Evolutionary conservation across 371 early-diverging fungal species (phyloP).

Genomic region (Mucor circinelloides): DNA sequence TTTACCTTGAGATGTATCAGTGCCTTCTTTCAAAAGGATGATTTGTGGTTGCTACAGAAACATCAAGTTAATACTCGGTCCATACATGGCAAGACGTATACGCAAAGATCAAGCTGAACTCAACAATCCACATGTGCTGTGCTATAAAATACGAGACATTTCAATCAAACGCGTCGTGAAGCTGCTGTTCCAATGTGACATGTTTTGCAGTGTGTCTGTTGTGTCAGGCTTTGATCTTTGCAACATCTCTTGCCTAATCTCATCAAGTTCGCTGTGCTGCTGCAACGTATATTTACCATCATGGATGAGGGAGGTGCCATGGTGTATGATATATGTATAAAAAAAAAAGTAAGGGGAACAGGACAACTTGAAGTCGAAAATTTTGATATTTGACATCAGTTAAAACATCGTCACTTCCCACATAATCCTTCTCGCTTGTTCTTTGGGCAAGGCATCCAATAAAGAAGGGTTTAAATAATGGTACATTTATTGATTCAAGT

Average conservation of each 20-base stretch:
- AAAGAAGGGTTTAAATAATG: background rate
- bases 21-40: constrained; percentile 98
- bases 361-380: constrained; percentile 5
- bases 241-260: background rate
- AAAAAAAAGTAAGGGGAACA: background rate
- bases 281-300: constrained; percentile 9
- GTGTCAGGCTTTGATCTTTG: background rate
- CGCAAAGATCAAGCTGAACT: background rate
- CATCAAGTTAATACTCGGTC: background rate
- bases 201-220: background rate
- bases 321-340: constrained; percentile 2
- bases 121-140: background rate
- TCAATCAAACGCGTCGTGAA: background rate
- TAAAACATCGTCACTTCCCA: background rate
- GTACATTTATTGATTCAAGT: background rate
- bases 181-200: background rate
- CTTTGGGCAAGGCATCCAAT: background rate
- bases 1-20: constrained; percentile 98
- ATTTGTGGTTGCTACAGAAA: constrained; percentile 92
- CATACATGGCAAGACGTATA: background rate
- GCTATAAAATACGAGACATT: background rate
- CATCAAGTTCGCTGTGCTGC: background rate
- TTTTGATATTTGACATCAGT: constrained; percentile 6
- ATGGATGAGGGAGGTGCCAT: constrained; percentile 17
- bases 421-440: constrained; percentile 1